Evolutionary conservation across 1,284 basidiomycete genomes (phyloP).

Genomic region (Phylloboletellus chloephorus): DNA sequence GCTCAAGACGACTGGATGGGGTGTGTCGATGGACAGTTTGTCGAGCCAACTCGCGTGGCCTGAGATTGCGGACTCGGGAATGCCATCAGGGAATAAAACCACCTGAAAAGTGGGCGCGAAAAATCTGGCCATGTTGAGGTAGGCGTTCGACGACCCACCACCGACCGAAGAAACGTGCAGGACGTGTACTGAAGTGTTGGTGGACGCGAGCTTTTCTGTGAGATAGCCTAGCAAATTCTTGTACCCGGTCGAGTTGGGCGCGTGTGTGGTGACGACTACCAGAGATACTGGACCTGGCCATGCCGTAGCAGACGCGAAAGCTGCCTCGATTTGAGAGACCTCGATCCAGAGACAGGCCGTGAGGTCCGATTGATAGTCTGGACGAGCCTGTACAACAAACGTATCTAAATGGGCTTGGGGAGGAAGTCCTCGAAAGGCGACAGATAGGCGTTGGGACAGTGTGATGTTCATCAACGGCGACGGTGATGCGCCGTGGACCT

Average conservation of each 20-base stretch:
- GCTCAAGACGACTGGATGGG: slow-evolving; percentile 24
- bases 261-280: slow-evolving; percentile 40
- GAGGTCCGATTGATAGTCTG: slow-evolving; percentile 21
- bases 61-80: slow-evolving; percentile 11
- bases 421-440: slow-evolving; percentile 16
- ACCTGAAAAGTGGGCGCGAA: slow-evolving; percentile 48
- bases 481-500: neutral
- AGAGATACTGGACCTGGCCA: slow-evolving; percentile 59
- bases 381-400: slow-evolving; percentile 19
- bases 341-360: slow-evolving; percentile 53
- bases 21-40: slow-evolving; percentile 27
- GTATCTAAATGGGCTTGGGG: slow-evolving; percentile 27
- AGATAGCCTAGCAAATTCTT: slow-evolving; percentile 25
- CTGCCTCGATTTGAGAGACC: slow-evolving; percentile 31
- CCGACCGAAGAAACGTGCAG: slow-evolving; percentile 38
- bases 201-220: slow-evolving; percentile 15
- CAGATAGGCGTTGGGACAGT: slow-evolving; percentile 19
- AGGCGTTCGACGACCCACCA: slow-evolving; percentile 45
- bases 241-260: slow-evolving; percentile 31
- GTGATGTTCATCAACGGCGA: slow-evolving; percentile 25
- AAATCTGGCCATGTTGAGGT: slow-evolving; percentile 59
- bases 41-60: slow-evolving; percentile 16
- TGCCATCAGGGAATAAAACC: slow-evolving; percentile 46
- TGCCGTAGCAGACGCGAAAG: slow-evolving; percentile 32
- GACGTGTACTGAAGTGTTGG: slow-evolving; percentile 43